Evolutionary conservation across 176 grass and related monocot species (phyloP), one percentile per base, ranked within the genome.

Genomic region (Hordeum vulgare): DNA sequence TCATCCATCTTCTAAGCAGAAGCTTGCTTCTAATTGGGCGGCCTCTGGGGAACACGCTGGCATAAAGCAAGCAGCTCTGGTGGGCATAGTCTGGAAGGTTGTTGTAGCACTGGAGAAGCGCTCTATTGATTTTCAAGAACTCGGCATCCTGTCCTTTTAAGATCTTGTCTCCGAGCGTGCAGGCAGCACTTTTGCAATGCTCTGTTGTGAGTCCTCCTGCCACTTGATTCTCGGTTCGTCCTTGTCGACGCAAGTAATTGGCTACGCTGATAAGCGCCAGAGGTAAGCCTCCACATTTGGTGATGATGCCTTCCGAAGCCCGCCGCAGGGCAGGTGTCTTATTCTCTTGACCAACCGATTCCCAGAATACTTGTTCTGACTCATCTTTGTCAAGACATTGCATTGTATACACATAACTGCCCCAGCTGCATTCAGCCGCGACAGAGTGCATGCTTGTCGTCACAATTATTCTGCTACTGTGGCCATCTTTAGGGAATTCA

Each of bases 401-500:
- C 81, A 83, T 83, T 5, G 11, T 53, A 28, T 83, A 75, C 40
- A 83, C 58, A 65, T 75, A 24, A 26, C 70, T 83, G n/a, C 81
- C 70, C 15, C 6, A 63, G 70, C 81, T 83, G 82, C 71, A 66
- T 2, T n/a, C 82, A 21, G 31, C 15, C 27, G 71, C 82, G 0
- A 84, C 72, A 11, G 72, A 66, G 1, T 11, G 59, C 35, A 62
- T 21, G 37, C 61, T 76, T 5, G 82, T 84, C 9, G 82, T 84
- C 82, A 84, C 61, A 76, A 84, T 12, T 76, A 84, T 66, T 76
- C 61, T 84, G 61, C 82, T 84, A 0, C 1, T 10, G 21, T 21
- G 53, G 61, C 26, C 44, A 23, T 29, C 26, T 40, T 63, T 7
- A 27, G 29, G 82, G 72, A 35, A 84, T 8, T 14, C 82, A 40